Base-by-base conservation (phyloP, 2,329 filamentous ascomycete species). In the Claviceps sp. region DNA sequence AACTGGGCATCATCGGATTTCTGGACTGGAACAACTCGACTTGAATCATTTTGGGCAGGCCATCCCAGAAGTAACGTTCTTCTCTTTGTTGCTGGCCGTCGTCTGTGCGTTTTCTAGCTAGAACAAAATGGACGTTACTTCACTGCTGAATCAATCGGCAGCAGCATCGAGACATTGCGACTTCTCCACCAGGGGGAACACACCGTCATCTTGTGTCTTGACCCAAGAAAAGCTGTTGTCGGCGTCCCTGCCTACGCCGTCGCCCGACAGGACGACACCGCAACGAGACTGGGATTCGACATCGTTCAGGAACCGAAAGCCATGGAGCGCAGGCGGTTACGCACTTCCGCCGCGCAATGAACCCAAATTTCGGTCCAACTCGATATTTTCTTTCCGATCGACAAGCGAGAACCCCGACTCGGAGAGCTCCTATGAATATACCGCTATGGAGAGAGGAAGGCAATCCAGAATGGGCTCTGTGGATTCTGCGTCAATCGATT, bases 301-400 rank as follows among this genome's bases (percentile, higher is more conserved):
- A 26, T 55, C 61, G 37, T 56, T 50, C 20, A 61, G 55, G 56
- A 56, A 55, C 34, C 70, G 74, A 52, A 75, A 66, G 41, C 74
- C 74, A 50, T 78, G 75, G 76, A 71, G 75, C 54, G 74, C 70
- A 18, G 70, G 69, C 37, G 74, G 73, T 43, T 77, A 74, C 55
- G 72, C 71, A 24, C 64, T 77, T 22, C 70, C 73, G 4, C 61
- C 70, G 44, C 65, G 68, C 13, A 55, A 69, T 50, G 69, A 73
- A 47, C 63, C 63, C 20, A 72, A 70, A 55, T 56, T 61, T 41
- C 58, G 55, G 18, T 60, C 58, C 38, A 54, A 52, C 42, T 55
- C 60, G 26, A 50, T 57, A 6, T 57, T 57, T 34, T 55, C 59
- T 2, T 50, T 56, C 30, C 54, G 58, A 42, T 61, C 63, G 26